Evolutionary conservation across 495 filamentous ascomycete genomes (phyloP).

Genomic region (Geoglossum glabrum): DNA sequence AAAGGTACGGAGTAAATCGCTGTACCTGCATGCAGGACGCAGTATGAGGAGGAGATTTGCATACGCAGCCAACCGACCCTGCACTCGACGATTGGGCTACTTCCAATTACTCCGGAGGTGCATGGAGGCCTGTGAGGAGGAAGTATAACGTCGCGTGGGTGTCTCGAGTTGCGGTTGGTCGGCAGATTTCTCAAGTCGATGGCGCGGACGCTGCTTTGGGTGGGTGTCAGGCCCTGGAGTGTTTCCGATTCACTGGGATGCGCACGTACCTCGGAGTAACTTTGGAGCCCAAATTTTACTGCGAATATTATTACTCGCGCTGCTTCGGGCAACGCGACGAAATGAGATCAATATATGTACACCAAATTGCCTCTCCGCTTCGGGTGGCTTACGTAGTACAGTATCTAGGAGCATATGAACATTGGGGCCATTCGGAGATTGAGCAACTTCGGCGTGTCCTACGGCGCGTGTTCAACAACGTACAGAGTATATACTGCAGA

Average conservation of each 20-base stretch:
- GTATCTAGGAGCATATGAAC: background rate
- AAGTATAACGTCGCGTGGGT: background rate
- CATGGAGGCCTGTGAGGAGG: background rate
- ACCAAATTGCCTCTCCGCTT: background rate
- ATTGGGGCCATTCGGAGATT: background rate
- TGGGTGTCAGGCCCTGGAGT: background rate
- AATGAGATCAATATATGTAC: background rate
- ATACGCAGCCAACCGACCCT: background rate
- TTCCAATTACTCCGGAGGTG: background rate
- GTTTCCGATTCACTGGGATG: background rate
- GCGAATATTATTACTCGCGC: background rate
- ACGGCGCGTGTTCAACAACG: too few species aligned
- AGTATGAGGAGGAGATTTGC: background rate
- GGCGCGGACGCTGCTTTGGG: background rate
- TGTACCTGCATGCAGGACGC: background rate
- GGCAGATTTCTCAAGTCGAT: background rate
- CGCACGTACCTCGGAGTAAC: background rate
- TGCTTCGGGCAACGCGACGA: background rate
- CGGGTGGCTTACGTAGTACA: background rate
- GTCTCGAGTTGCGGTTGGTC: background rate
- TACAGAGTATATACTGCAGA: too few species aligned
- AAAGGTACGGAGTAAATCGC: background rate
- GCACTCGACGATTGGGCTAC: background rate
- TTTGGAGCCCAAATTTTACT: background rate
- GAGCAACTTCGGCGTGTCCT: background rate